phyloP scores from a whole-genome alignment of 129 eudicot species.

The sunflower (Helianthus annuus) region HanXRQr2.0-SUNRISE NC_035437.2:86747710-86748209 shows the following conservation, averaged over 20 bases:
- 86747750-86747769: too few species aligned
- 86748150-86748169: too few species aligned
- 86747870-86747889: conserved; percentile 39
- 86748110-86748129: too few species aligned
- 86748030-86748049: conserved; percentile 47
- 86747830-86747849: background rate
- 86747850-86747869: conserved; percentile 4
- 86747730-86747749: conserved; percentile 12
- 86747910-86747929: conserved; percentile 36
- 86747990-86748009: conserved; percentile 52
- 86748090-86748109: too few species aligned
- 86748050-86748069: background rate
- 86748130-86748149: too few species aligned
- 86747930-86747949: conserved; percentile 20
- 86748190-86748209: too few species aligned
- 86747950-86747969: conserved; percentile 45
- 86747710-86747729: conserved; percentile 6
- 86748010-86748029: conserved; percentile 66
- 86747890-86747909: conserved; percentile 50
- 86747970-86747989: conserved; percentile 72
- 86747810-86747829: background rate
- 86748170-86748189: too few species aligned
- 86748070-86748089: too few species aligned
- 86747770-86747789: too few species aligned
- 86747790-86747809: too few species aligned